A percentile compares a stretch with the other conserved stretches of the same genome.
Conservation (phyloP, 2,329 filamentous ascomycete species). For the Diplocarpon mali region DNA sequence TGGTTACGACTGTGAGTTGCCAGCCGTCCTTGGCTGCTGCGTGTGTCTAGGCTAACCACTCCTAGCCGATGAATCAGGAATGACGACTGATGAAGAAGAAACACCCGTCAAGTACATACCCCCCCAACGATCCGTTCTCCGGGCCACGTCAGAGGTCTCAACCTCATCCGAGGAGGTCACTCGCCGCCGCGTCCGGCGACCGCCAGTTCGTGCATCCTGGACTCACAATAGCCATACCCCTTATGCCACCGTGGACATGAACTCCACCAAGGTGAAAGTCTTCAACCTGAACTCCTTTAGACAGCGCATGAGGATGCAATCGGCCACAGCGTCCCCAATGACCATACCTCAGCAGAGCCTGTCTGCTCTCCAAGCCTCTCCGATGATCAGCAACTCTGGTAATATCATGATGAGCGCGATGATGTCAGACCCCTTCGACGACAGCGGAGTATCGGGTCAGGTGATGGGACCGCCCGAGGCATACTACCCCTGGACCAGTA, state of each 20-base stretch:
- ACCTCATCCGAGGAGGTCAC: conserved; percentile 7
- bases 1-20: conserved; percentile 47
- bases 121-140: conserved; percentile 20
- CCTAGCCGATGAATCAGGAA: conserved; percentile 42
- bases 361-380: conserved; percentile 24
- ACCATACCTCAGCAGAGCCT: background rate
- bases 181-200: conserved; percentile 5
- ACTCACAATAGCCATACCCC: conserved; percentile 27
- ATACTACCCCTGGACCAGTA: conserved; percentile 56
- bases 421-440: conserved; percentile 27
- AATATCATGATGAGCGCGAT: conserved; percentile 65
- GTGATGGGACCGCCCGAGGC: conserved; percentile 64
- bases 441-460: conserved; percentile 34
- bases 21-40: conserved; percentile 17
- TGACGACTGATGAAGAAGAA: conserved; percentile 47
- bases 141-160: conserved; percentile 4
- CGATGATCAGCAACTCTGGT: conserved; percentile 55
- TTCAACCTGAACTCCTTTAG: conserved; percentile 4
- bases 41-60: conserved; percentile 33
- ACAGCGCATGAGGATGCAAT: conserved; percentile 13
- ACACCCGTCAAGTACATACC: conserved; percentile 27
- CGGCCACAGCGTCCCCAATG: background rate
- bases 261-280: conserved; percentile 2
- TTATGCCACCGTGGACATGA: conserved; percentile 31
- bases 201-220: conserved; percentile 27